A percentile compares a stretch with the other conserved stretches of the same genome.
phyloP scores from a whole-genome alignment of 2,329 filamentous ascomycete species.

The Colletotrichum higginsianum region DNA sequence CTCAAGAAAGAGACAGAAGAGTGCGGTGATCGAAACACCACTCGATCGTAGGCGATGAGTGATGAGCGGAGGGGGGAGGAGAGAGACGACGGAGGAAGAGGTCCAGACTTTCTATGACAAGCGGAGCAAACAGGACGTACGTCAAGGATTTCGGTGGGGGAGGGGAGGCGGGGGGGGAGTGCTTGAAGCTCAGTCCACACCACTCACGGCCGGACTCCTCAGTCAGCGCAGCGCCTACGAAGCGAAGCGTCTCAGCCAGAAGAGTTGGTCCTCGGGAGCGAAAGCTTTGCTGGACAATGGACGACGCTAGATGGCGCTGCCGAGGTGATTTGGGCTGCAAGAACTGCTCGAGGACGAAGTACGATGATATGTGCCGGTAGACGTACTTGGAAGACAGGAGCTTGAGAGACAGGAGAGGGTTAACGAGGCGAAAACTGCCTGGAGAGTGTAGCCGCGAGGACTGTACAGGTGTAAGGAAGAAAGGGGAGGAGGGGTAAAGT shows the following conservation, averaged over 20 bases:
- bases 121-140: conserved; percentile 32
- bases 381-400: background rate
- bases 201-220: conserved; percentile 27
- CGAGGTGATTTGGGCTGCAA: conserved; percentile 10
- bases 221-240: conserved; percentile 20
- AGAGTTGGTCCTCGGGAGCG: background rate
- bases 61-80: conserved; percentile 6
- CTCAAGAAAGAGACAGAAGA: background rate
- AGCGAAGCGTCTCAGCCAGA: conserved; percentile 9
- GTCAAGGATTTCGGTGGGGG: conserved; percentile 39
- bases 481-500: conserved; percentile 23
- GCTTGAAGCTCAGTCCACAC: conserved; percentile 40
- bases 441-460: conserved; percentile 1
- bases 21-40: conserved; percentile 12
- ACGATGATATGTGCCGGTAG: conserved; percentile 11
- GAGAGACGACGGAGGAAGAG: conserved; percentile 20
- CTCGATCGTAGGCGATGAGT: conserved; percentile 13
- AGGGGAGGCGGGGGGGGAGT: conserved; percentile 36
- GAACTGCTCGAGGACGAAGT: background rate
- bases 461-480: conserved; percentile 8
- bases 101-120: conserved; percentile 29
- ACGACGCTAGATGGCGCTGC: background rate
- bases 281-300: background rate
- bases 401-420: background rate
- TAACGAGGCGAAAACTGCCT: background rate